phyloP scores from a whole-genome alignment of 441 rosid species.

The Pelargonium hybrid region DNA sequence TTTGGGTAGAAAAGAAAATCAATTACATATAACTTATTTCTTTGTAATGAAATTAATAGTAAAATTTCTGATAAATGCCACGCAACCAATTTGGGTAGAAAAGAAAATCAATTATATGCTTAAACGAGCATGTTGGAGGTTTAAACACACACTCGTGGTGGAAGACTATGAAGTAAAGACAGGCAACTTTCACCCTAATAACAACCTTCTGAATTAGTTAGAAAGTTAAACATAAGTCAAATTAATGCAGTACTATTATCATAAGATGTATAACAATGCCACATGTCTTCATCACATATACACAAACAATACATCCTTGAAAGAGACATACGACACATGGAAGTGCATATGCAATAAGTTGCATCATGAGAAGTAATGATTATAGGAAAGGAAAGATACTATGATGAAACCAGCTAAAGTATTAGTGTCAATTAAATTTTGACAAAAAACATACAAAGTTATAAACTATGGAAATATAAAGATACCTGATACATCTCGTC shows the following conservation, averaged over 20 bases:
- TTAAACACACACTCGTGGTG: background rate
- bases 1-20: too few relatives aligned
- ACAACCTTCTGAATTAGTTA: too few relatives aligned
- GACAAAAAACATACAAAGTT: too few relatives aligned
- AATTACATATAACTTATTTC: background rate
- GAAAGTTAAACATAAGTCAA: background rate
- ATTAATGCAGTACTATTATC: background rate
- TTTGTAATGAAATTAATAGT: background rate
- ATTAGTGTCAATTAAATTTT: too few relatives aligned
- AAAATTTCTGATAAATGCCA: background rate
- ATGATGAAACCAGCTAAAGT: too few relatives aligned
- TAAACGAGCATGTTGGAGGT: background rate
- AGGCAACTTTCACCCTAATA: too few relatives aligned
- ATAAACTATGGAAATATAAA: background rate
- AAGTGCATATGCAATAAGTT: too few relatives aligned
- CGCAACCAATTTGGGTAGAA: background rate
- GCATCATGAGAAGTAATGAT: too few relatives aligned
- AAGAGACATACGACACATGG: too few relatives aligned
- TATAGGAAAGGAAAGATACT: too few relatives aligned
- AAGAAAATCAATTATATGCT: background rate
- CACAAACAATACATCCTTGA: background rate
- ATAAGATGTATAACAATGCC: background rate
- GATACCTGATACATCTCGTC: slow-evolving; percentile 43
- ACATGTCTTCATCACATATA: background rate
- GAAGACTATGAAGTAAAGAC: background rate